phyloP scores from a whole-genome alignment of 1,139 yeast genomes.

The Saccharomyces hybrid region DNA sequence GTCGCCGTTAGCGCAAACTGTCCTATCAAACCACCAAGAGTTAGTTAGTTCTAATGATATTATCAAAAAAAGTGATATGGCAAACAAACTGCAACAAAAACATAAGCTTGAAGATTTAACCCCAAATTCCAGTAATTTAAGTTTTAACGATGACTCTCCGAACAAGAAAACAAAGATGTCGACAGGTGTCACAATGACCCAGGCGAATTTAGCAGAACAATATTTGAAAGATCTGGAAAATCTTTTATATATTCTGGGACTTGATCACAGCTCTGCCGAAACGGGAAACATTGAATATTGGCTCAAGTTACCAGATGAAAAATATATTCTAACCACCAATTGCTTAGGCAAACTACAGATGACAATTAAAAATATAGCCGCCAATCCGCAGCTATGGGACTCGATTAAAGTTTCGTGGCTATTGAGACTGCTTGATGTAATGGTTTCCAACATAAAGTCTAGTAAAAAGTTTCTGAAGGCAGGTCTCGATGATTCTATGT shows the following conservation, averaged over 20 bases:
- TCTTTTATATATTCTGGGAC: constrained; percentile 8
- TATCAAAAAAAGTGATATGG: background rate
- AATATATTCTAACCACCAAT: constrained; percentile 10
- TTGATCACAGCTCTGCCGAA: constrained; percentile 5
- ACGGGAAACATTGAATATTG: constrained; percentile 15
- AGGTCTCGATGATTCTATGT: constrained; percentile 4
- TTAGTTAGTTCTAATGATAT: constrained; percentile 3
- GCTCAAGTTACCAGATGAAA: constrained; percentile 10
- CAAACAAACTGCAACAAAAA: background rate
- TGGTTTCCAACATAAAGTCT: constrained; percentile 16
- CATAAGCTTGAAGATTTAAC: constrained; percentile 1
- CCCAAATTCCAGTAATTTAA: background rate
- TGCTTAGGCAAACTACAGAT: constrained; percentile 15
- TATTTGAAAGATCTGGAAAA: constrained; percentile 17
- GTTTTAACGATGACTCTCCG: constrained; percentile 4
- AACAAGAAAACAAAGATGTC: constrained; percentile 16
- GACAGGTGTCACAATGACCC: constrained; percentile 18
- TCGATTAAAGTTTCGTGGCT: constrained; percentile 10
- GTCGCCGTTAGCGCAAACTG: constrained; percentile 16
- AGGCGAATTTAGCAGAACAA: constrained; percentile 15
- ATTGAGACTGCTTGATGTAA: constrained; percentile 14
- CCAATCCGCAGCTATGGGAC: constrained; percentile 11
- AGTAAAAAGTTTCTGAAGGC: constrained; percentile 3
- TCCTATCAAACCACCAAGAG: constrained; percentile 1
- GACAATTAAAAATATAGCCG: constrained; percentile 15